Base-by-base conservation (phyloP, 2,329 filamentous ascomycete genomes). In the Fusarium sp. region DNA sequence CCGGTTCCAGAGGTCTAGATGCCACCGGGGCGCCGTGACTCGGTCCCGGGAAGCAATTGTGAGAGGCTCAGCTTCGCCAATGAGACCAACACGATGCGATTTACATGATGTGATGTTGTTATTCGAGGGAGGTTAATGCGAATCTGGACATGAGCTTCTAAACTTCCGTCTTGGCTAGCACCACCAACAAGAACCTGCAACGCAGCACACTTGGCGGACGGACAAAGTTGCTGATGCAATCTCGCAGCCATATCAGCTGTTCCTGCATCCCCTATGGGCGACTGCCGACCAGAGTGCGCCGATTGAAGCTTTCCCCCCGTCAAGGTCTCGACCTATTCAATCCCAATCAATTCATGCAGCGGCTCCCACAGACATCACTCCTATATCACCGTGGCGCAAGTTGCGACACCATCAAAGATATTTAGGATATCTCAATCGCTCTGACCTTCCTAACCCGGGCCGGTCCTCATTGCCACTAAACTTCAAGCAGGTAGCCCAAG, bases 381-480 rank as follows among this genome's bases (percentile, higher is more conserved):
- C 36, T 7, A 40, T 40, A 40, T 40, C 13, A 28, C 18, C 36
- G 11, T 37, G 18, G 13, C 34, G 4, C 16, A 10, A 16, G 13
- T 18, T 10, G 7, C 39, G 3, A 34, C 52, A 34, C 52, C 39
- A 43, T 44, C 39, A 27, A 11, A 15, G 27, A 54, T 31, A 41
- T 23, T 34, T 51, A 9, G 43, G 4, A 23, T 18, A 27, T 12
- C 27, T 10, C 16, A 23, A 18, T 41, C 28, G 31, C 37, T 12
- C 9, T 55, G 10, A 44, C 52, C 52, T 36, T 55, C 51, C 37
- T 43, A 43, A 43, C 37, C 51, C 39, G 39, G 52, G 28, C 52
- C 52, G 37, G 52, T 54, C 39, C 39, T 34, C 31, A 27, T 6
- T 41, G 28, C 28, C 27, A 31, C 51, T 54, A 43, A 41, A 11